Conservation (phyloP, 306 rosid species). For the Castanea mollissima region DNA sequence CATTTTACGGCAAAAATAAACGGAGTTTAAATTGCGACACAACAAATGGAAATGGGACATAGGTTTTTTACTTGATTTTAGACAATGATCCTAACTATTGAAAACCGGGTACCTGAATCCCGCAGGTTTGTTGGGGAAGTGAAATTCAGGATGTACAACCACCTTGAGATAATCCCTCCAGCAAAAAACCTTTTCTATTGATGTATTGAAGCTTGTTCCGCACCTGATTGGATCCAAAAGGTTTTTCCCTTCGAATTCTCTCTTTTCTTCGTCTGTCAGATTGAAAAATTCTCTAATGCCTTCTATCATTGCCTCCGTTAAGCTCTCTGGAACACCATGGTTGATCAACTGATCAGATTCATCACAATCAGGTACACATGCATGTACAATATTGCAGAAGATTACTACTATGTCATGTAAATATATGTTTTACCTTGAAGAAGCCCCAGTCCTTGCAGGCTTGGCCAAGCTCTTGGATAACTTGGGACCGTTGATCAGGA, state of each 20-base stretch:
- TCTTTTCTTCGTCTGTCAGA: conserved; percentile 48
- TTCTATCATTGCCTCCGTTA: conserved; percentile 37
- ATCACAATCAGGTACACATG: background rate
- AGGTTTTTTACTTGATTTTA: no score
- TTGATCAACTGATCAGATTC: conserved; percentile 38
- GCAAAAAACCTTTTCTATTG: conserved; percentile 37
- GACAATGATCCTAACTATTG: no score
- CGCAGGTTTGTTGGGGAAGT: conserved; percentile 45
- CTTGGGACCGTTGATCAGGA: conserved; percentile 27
- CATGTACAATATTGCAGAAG: no score
- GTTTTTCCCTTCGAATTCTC: conserved; percentile 43
- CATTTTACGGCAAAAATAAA: no score
- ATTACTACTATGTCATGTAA: no score
- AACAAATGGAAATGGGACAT: no score
- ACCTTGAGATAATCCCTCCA: conserved; percentile 64
- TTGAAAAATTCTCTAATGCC: conserved; percentile 38
- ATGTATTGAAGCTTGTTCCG: conserved; percentile 57
- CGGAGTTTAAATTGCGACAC: no score
- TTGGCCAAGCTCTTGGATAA: conserved; percentile 27
- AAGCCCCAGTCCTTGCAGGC: conserved; percentile 55
- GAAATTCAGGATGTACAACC: conserved; percentile 29
- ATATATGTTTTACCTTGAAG: conserved; percentile 36
- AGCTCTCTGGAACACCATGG: conserved; percentile 46
- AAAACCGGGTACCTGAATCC: conserved; percentile 24
- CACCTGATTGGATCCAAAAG: conserved; percentile 47